Evolutionary conservation across 768 basidiomycete genomes (phyloP).

Genomic region (Suillus discolor): DNA sequence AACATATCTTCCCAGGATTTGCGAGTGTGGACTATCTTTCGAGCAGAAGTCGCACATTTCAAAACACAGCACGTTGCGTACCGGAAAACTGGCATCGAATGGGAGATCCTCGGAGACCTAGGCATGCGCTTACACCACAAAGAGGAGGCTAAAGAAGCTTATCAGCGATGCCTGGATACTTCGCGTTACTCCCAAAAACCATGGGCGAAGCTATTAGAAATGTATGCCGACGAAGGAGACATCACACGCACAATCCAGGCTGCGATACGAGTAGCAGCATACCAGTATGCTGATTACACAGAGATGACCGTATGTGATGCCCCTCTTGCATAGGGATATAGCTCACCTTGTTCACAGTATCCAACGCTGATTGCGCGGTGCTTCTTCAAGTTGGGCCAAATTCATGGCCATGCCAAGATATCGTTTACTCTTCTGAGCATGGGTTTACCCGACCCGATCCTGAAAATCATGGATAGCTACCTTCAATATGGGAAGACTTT

Average conservation of each 20-base stretch:
- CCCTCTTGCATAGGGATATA: not conserved
- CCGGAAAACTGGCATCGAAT: conserved; percentile 94
- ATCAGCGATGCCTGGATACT: conserved; percentile 89
- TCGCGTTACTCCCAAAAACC: conserved; percentile 88
- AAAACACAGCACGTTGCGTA: conserved; percentile 98
- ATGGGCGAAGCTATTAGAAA: conserved; percentile 92
- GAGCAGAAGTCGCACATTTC: conserved; percentile 98
- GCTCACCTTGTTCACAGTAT: conserved; percentile 51
- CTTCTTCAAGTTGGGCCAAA: conserved; percentile 91
- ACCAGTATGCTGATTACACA: conserved; percentile 87
- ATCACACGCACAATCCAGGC: conserved; percentile 89
- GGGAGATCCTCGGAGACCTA: conserved; percentile 97
- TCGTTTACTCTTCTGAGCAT: conserved; percentile 91
- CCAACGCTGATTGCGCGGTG: conserved; percentile 89
- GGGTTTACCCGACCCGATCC: conserved; percentile 87
- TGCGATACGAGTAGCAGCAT: conserved; percentile 90
- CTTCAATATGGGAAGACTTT: conserved; percentile 86
- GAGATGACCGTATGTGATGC: conserved; percentile 77
- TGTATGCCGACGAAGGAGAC: conserved; percentile 96
- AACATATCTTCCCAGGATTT: conserved; percentile 64
- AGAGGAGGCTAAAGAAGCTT: conserved; percentile 98
- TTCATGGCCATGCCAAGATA: conserved; percentile 94
- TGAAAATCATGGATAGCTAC: conserved; percentile 93
- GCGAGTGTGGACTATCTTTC: conserved; percentile 98
- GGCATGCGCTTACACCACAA: conserved; percentile 94